Evolutionary conservation across 495 filamentous ascomycete species (phyloP).

Genomic region (Choiromyces venosus): DNA sequence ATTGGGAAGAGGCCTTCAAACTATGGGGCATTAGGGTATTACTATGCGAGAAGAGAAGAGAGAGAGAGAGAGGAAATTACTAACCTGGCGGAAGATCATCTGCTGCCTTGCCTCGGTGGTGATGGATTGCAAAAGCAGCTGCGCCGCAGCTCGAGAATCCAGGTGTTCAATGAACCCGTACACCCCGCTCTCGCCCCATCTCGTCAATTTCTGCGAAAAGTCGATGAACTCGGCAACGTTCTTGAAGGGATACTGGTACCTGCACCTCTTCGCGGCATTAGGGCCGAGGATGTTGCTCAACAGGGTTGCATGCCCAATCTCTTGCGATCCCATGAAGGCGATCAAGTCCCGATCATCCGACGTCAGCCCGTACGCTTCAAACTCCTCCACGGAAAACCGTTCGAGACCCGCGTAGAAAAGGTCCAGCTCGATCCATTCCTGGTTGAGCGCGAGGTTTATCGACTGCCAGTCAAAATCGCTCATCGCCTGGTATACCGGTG

Average conservation of each 20-base stretch:
- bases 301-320: constrained; percentile 72
- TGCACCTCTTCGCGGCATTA: constrained; percentile 67
- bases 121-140: constrained; percentile 69
- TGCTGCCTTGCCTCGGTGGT: constrained; percentile 83
- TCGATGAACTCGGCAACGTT: constrained; percentile 76
- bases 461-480: constrained; percentile 74
- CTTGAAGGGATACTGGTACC: constrained; percentile 74
- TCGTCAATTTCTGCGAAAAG: constrained; percentile 80
- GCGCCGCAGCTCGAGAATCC: constrained; percentile 66
- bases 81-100: constrained; percentile 70
- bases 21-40: constrained; percentile 9
- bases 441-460: constrained; percentile 63
- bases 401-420: constrained; percentile 75
- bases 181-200: constrained; percentile 74
- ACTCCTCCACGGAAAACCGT: constrained; percentile 65
- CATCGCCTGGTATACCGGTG: constrained; percentile 64
- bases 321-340: constrained; percentile 80
- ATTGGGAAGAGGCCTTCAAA: constrained; percentile 78
- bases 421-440: constrained; percentile 85
- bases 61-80: background rate
- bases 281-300: constrained; percentile 75
- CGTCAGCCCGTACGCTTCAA: constrained; percentile 60
- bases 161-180: constrained; percentile 80
- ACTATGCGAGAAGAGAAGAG: background rate
- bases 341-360: constrained; percentile 67